Evolutionary conservation across 2,329 filamentous ascomycete species (phyloP), one percentile per base, ranked within the genome.

Genomic region (Alternaria brassicicola): DNA sequence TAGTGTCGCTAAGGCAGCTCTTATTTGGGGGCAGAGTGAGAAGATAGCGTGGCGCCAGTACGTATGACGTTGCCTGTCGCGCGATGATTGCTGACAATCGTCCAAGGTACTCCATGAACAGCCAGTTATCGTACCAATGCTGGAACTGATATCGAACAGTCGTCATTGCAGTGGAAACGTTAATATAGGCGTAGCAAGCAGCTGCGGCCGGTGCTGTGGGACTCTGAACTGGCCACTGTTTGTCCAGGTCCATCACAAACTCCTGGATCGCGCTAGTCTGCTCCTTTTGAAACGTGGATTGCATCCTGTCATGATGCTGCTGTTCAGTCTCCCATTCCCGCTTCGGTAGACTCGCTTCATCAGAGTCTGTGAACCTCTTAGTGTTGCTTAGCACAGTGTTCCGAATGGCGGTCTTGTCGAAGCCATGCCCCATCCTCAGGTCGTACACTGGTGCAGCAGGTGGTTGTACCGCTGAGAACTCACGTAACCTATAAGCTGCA

Each of bases 81-180:
- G 53, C 57, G 2, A 69, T 15, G 46, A 26, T 17, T 36, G 58
- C 36, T 21, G 46, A 51, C 52, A 73, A 0, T 28, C 63, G 12
- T 69, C 60, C 26, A 46, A 75, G 59, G 49, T 75, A 75, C 4
- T 58, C 2, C 21, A 55, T 21, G 77, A 84, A 64, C 78, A 65
- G 0, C 75, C 78, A 19, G 83, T 73, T 19, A 81, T 69, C 19
- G 81, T 56, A 62, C 68, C 71, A 74, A 3, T 13, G 12, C 15
- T 63, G 52, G 33, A 70, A 74, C 12, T 15, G 50, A 0, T 17
- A 6, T 4, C 10, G 61, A 4, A 78, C 64, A 1, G 28, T 17
- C 0, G n/a, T 4, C 67, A 72, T 72, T 2, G 61, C 66, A 6
- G 15, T 21, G 1, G 25, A 2, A 0, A 43, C 54, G 6, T 70